Base-by-base conservation (phyloP, 495 filamentous ascomycete genomes). In the Xylaria venustula region DNA sequence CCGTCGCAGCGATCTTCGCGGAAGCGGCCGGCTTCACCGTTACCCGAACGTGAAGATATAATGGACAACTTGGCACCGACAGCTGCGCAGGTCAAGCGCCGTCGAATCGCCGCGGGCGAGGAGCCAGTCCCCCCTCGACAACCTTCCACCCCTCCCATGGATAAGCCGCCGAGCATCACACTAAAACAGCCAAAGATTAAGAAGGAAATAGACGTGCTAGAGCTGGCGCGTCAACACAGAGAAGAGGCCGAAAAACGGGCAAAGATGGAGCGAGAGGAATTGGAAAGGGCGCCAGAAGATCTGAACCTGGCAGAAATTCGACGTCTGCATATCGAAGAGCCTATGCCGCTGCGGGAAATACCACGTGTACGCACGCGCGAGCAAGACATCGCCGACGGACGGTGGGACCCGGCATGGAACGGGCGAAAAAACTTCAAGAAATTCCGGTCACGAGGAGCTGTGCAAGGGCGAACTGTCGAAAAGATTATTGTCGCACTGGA, bases 401-500 rank as follows among this genome's bases (percentile, higher is more conserved):
- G 92, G 22, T 97, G 95, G 94, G 86, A 97, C 66, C 87, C 91
- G 2, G 79, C 81, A 36, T 98, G 95, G 95, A 96, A 97, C 68
- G 94, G 95, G 0, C 84, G 93, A 6, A 95, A 92, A 75, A 98
- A 98, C 65, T 98, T 97, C 79, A 98, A 98, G 73, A 88, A 84
- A 64, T 98, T 98, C 64, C 83, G 85, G 3, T 83, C 85, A 57
- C 83, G 84, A 47, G 86, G 83, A 2, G 85, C 81, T 2, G 9
- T 62, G 0, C 79, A 79, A 0, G 74, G 80, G 6, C 69, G 82
- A 67, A 47, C 77, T 63, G 63, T 82, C 61, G 62, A 79, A 44
- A 75, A 78, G 22, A 85, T 93, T 25, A 91, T 96, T 45, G 87
- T 97, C 28, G 78, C 81, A 0, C 75, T 97, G 15, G 90, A 94